Evolutionary conservation across 371 early-diverging fungal genomes (phyloP).

Genomic region (Lichtheimia corymbifera): DNA sequence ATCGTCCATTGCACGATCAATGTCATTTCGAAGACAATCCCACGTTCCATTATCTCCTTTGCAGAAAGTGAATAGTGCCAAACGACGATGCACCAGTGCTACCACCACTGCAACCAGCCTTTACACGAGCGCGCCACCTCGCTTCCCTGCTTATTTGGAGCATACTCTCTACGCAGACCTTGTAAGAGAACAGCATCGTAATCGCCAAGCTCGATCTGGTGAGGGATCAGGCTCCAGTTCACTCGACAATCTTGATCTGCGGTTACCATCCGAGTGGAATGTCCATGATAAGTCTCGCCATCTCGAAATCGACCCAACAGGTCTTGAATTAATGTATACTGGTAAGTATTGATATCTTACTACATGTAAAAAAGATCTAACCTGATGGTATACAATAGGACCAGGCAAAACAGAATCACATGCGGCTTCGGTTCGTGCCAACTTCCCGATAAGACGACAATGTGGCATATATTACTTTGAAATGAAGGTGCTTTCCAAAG

Average conservation of each 20-base stretch:
- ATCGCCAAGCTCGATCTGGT: slow-evolving; percentile 9
- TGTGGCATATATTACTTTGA: slow-evolving; percentile 94
- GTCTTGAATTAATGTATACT: slow-evolving; percentile 57
- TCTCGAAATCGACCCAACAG: slow-evolving; percentile 55
- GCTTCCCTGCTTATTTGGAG: slow-evolving; percentile 36
- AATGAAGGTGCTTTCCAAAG: slow-evolving; percentile 81
- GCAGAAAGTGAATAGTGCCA: neutral
- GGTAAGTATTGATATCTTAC: slow-evolving; percentile 24
- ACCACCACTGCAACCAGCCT: slow-evolving; percentile 16
- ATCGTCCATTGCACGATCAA: too few species aligned
- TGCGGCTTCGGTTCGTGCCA: slow-evolving; percentile 83
- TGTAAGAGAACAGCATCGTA: slow-evolving; percentile 28
- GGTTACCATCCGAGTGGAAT: slow-evolving; percentile 68
- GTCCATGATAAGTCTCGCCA: slow-evolving; percentile 59
- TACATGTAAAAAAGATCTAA: neutral
- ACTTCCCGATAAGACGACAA: slow-evolving; percentile 82
- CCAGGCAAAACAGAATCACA: slow-evolving; percentile 79
- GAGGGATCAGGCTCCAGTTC: slow-evolving; percentile 7
- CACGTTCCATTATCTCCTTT: neutral
- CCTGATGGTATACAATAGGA: slow-evolving; percentile 47
- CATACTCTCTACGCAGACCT: slow-evolving; percentile 36
- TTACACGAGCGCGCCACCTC: slow-evolving; percentile 24
- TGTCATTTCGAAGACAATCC: neutral
- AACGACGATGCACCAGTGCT: neutral
- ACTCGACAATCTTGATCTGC: slow-evolving; percentile 29